Conservation (phyloP, 2,329 filamentous ascomycete genomes). For the Chaetomium olivaceum region DNA sequence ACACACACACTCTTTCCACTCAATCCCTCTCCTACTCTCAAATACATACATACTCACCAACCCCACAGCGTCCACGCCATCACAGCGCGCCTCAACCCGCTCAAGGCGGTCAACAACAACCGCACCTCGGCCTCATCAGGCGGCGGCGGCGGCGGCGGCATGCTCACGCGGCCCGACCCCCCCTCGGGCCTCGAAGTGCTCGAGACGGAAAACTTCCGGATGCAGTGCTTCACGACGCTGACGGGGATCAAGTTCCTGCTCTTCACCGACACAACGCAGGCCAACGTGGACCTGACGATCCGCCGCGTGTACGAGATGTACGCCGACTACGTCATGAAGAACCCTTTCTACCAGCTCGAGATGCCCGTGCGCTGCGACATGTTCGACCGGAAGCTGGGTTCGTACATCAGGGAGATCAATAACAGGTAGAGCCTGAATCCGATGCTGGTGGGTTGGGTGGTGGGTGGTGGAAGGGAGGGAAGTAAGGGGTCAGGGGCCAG, state of each 20-base stretch:
- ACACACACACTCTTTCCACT: too few relatives aligned
- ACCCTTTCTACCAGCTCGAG: conserved; percentile 96
- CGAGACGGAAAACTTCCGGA: conserved; percentile 88
- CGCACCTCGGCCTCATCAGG: conserved; percentile 41
- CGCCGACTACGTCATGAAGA: conserved; percentile 98
- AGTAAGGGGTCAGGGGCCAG: neutral
- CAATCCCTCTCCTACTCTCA: neutral
- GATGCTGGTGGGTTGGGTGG: conserved; percentile 25
- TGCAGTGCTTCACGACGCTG: conserved; percentile 94
- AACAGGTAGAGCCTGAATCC: conserved; percentile 46
- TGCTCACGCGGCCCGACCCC: conserved; percentile 58
- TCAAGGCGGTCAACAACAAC: conserved; percentile 42
- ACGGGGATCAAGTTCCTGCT: conserved; percentile 95
- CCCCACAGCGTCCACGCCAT: conserved; percentile 66
- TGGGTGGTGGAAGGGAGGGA: neutral
- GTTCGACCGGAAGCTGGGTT: conserved; percentile 83
- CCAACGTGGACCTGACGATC: conserved; percentile 82
- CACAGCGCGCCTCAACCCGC: conserved; percentile 62
- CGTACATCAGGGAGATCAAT: conserved; percentile 75
- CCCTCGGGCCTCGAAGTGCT: conserved; percentile 85
- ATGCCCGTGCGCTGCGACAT: conserved; percentile 96
- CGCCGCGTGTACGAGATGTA: conserved; percentile 91
- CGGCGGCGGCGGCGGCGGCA: conserved; percentile 31
- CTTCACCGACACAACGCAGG: conserved; percentile 87
- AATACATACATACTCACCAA: neutral